A percentile compares a stretch with the other conserved stretches of the same genome.
phyloP scores from a whole-genome alignment of 2,329 filamentous ascomycete species.

The Aspergillus ochraceoroseus region DNA sequence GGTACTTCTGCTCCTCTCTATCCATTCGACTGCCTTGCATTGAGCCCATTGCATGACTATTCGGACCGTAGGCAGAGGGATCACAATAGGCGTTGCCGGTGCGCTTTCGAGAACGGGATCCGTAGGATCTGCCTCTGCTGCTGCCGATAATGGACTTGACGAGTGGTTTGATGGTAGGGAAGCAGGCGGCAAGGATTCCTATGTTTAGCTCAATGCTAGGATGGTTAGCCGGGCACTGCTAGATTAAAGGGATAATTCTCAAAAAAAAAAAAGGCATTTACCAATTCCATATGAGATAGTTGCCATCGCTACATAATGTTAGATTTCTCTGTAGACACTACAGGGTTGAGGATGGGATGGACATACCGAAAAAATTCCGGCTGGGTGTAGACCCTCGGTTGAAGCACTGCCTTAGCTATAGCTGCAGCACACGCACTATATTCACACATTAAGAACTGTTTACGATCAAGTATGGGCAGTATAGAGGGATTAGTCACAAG shows the following conservation, averaged over 20 bases:
- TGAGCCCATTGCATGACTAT: slow-evolving; percentile 15
- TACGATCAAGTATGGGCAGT: too few species aligned
- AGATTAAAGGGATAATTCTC: too few species aligned
- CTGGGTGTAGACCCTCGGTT: neutral
- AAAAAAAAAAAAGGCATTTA: slow-evolving; percentile 45
- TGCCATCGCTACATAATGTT: slow-evolving; percentile 3
- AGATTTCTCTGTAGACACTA: neutral
- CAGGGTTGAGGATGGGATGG: slow-evolving; percentile 37
- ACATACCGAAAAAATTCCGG: slow-evolving; percentile 26
- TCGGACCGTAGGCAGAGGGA: slow-evolving; percentile 14
- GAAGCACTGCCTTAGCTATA: slow-evolving; percentile 36
- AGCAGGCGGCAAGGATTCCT: slow-evolving; percentile 31
- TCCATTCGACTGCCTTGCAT: slow-evolving; percentile 9
- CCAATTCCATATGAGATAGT: slow-evolving; percentile 45
- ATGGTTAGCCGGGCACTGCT: neutral
- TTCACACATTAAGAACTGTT: too few species aligned
- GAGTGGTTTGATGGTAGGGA: slow-evolving; percentile 32
- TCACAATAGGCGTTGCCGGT: slow-evolving; percentile 8
- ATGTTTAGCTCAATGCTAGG: slow-evolving; percentile 27
- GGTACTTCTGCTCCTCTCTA: slow-evolving; percentile 5
- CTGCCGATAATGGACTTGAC: slow-evolving; percentile 26
- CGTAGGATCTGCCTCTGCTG: slow-evolving; percentile 11
- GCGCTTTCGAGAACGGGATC: slow-evolving; percentile 16
- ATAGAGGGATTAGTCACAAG: slow-evolving; percentile 35
- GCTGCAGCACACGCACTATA: slow-evolving; percentile 39